Conservation (phyloP, 768 basidiomycete genomes). For the Termitomyces sp. region DNA sequence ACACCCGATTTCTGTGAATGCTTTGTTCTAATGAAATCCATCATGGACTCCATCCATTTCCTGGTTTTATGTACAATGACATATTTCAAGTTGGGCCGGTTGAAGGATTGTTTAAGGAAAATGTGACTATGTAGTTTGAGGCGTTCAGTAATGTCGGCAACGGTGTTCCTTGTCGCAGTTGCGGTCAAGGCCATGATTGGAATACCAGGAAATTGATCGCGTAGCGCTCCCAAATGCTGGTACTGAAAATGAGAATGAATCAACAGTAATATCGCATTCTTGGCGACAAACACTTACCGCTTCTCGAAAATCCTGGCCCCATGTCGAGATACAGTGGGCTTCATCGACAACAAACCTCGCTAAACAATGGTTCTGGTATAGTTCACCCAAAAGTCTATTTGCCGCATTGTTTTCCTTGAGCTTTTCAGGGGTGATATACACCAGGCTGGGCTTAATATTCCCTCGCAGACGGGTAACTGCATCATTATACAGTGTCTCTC, state of each 20-base stretch:
- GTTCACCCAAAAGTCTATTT: conserved; percentile 44
- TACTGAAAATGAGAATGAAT: conserved; percentile 41
- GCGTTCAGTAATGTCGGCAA: conserved; percentile 71
- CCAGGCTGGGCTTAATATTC: conserved; percentile 50
- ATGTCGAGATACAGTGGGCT: conserved; percentile 90
- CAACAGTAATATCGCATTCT: neutral
- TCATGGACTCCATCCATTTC: conserved; percentile 54
- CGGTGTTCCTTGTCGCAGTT: conserved; percentile 77
- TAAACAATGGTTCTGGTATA: conserved; percentile 53
- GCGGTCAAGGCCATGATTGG: conserved; percentile 98
- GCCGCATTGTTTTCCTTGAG: conserved; percentile 57
- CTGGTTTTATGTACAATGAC: conserved; percentile 39
- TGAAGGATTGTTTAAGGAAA: conserved; percentile 79
- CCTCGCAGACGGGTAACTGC: conserved; percentile 40
- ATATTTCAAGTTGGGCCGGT: conserved; percentile 89
- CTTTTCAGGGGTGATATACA: conserved; percentile 94
- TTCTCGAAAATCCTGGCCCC: conserved; percentile 93
- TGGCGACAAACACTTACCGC: conserved; percentile 41
- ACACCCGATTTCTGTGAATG: conserved; percentile 67
- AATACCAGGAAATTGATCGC: conserved; percentile 66
- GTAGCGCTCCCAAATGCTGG: conserved; percentile 57
- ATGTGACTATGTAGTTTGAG: conserved; percentile 57
- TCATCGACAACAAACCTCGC: conserved; percentile 95
- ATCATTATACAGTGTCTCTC: conserved; percentile 37
- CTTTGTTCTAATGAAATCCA: conserved; percentile 54